Evolutionary conservation across 2,329 filamentous ascomycete genomes (phyloP).

Genomic region (Pochonia chlamydosporia): DNA sequence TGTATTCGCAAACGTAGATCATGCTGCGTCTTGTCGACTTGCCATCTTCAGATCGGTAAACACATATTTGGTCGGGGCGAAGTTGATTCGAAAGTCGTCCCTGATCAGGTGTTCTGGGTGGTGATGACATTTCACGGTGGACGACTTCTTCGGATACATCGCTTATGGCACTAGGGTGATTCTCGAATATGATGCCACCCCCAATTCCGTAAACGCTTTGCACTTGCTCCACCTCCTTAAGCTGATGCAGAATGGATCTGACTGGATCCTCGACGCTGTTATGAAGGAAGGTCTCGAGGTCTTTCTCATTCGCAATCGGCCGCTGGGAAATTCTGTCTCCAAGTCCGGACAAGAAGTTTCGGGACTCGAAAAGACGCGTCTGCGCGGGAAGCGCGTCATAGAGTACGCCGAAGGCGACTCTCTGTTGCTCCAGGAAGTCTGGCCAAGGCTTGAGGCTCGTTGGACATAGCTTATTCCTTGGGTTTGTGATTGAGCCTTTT

Average conservation of each 20-base stretch:
- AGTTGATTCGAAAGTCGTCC: conserved; percentile 15
- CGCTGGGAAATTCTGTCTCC: conserved; percentile 15
- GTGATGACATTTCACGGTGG: conserved; percentile 11
- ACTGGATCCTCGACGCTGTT: conserved; percentile 11
- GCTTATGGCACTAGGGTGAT: conserved; percentile 20
- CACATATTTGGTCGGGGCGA: conserved; percentile 26
- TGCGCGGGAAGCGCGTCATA: conserved; percentile 15
- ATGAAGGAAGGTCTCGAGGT: conserved; percentile 21
- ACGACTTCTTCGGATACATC: conserved; percentile 22
- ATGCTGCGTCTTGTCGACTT: conserved; percentile 11
- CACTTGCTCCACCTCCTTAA: conserved; percentile 16
- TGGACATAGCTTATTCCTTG: conserved; percentile 22
- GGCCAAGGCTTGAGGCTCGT: conserved; percentile 21
- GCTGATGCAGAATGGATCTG: conserved; percentile 20
- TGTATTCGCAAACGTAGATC: conserved; percentile 36
- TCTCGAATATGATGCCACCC: conserved; percentile 26
- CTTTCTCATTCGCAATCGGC: conserved; percentile 20
- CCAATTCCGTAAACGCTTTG: conserved; percentile 18
- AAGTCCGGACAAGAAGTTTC: conserved; percentile 15
- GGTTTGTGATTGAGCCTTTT: conserved; percentile 22
- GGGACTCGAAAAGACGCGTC: conserved; percentile 20
- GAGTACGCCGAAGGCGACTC: conserved; percentile 15
- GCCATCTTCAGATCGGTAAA: conserved; percentile 11
- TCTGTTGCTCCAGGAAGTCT: conserved; percentile 22
- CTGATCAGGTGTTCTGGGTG: conserved; percentile 12